Evolutionary conservation across 2,329 filamentous ascomycete genomes (phyloP).

Genomic region (Epichloe sibirici): DNA sequence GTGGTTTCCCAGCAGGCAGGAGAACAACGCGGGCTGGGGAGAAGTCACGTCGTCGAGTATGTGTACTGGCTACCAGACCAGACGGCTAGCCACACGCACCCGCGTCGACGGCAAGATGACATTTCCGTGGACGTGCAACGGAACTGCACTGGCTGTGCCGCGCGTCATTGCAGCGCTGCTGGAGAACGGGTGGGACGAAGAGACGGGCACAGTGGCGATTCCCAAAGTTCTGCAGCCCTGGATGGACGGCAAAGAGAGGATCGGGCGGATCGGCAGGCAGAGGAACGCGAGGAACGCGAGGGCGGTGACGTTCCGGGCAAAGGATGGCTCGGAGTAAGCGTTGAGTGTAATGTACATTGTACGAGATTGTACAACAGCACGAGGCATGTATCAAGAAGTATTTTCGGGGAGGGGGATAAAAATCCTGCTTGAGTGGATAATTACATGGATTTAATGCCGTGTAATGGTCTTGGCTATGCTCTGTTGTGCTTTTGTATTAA

Average conservation of each 20-base stretch:
- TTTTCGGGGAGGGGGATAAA: too few species aligned
- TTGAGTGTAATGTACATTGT: too few species aligned
- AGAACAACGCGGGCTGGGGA: slow-evolving; percentile 59
- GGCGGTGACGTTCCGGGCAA: neutral
- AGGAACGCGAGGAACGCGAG: slow-evolving; percentile 7
- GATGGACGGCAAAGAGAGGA: slow-evolving; percentile 66
- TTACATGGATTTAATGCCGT: too few species aligned
- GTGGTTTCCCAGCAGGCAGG: slow-evolving; percentile 71
- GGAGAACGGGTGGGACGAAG: slow-evolving; percentile 81
- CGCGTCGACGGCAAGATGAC: slow-evolving; percentile 43
- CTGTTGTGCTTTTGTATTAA: too few species aligned
- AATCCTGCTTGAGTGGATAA: too few species aligned
- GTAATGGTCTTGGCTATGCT: too few species aligned
- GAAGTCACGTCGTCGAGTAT: slow-evolving; percentile 85
- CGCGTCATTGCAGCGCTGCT: slow-evolving; percentile 78
- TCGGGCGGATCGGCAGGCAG: slow-evolving; percentile 29
- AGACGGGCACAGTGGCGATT: slow-evolving; percentile 52
- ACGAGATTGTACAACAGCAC: too few species aligned
- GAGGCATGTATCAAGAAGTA: too few species aligned
- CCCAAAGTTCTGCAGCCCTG: slow-evolving; percentile 70
- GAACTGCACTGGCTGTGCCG: slow-evolving; percentile 84
- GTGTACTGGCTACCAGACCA: slow-evolving; percentile 89
- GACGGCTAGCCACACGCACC: slow-evolving; percentile 66
- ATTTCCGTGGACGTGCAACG: slow-evolving; percentile 87
- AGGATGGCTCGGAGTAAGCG: neutral